Percentiles rank a stretch among this genome's conserved stretches.
These are phyloP conservation scores for Colletotrichum somersetense DNA, from an alignment of 2,329 filamentous ascomycete genomes.

Conservation along the genomic window DNA sequence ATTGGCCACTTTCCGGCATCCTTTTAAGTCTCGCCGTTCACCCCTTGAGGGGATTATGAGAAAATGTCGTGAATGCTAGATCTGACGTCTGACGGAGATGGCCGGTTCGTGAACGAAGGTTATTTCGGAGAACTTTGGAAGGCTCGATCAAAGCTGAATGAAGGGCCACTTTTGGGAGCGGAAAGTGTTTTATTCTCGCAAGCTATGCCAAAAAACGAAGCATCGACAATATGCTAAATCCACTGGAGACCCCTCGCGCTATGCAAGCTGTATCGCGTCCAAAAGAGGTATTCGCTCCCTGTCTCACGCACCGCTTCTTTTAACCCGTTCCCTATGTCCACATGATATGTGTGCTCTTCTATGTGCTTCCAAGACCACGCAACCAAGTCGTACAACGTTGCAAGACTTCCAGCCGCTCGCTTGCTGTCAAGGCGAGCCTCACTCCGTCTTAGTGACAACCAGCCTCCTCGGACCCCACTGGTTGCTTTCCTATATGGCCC, in stretches of 20 bases:
- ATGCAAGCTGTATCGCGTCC: conserved; percentile 9
- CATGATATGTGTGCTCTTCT: background rate
- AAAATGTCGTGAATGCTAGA: background rate
- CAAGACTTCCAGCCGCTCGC: conserved; percentile 2
- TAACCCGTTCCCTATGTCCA: conserved; percentile 1
- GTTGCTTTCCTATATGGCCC: background rate
- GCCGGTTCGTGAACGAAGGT: no score
- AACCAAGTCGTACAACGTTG: background rate
- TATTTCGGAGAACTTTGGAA: background rate
- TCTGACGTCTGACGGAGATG: background rate
- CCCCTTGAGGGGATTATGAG: background rate
- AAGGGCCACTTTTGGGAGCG: background rate
- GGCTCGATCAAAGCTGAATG: no score
- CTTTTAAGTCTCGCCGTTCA: background rate
- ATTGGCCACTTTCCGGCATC: background rate
- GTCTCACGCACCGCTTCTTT: conserved; percentile 1
- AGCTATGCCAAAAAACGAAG: conserved; percentile 26
- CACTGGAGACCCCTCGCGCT: background rate
- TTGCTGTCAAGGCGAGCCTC: conserved; percentile 14
- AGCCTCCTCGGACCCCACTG: conserved; percentile 14
- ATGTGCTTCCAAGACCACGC: background rate
- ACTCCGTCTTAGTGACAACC: conserved; percentile 12
- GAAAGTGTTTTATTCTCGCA: conserved; percentile 30
- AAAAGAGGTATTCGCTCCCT: background rate
- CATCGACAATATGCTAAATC: conserved; percentile 4